Evolutionary conservation across 108 stramenopile genomes (phyloP).

Genomic region (Pseudonitzschia multiseries): DNA sequence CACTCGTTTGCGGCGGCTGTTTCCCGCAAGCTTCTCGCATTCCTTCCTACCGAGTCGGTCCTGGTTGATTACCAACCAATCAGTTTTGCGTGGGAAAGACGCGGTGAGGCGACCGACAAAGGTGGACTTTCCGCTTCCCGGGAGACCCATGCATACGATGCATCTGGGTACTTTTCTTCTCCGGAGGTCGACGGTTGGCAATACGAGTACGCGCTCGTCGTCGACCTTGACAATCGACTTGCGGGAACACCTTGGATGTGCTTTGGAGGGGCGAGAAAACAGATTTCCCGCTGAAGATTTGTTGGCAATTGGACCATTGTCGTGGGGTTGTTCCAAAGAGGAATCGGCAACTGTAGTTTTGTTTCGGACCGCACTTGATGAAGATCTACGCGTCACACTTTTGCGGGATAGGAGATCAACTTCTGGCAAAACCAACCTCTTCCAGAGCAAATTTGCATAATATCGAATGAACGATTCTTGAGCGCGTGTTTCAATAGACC

Average conservation of each 20-base stretch:
- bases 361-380: background rate
- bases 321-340: too few species aligned
- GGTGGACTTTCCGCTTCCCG: conserved; percentile 64
- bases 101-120: conserved; percentile 44
- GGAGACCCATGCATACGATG: conserved; percentile 55
- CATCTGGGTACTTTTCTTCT: background rate
- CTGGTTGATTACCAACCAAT: conserved; percentile 10
- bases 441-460: background rate
- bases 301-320: too few species aligned
- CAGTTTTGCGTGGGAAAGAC: conserved; percentile 24
- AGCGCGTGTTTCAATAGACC: background rate
- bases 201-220: background rate
- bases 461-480: background rate
- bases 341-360: too few species aligned
- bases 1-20: background rate
- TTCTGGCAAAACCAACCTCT: background rate
- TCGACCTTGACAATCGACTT: background rate
- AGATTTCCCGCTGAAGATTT: too few species aligned
- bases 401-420: background rate
- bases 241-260: background rate
- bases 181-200: background rate
- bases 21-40: conserved; percentile 7
- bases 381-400: background rate
- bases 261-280: background rate
- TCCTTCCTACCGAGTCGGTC: conserved; percentile 8